Base-by-base conservation (phyloP, 2,329 filamentous ascomycete species). In the Emmonsia crescens region DNA sequence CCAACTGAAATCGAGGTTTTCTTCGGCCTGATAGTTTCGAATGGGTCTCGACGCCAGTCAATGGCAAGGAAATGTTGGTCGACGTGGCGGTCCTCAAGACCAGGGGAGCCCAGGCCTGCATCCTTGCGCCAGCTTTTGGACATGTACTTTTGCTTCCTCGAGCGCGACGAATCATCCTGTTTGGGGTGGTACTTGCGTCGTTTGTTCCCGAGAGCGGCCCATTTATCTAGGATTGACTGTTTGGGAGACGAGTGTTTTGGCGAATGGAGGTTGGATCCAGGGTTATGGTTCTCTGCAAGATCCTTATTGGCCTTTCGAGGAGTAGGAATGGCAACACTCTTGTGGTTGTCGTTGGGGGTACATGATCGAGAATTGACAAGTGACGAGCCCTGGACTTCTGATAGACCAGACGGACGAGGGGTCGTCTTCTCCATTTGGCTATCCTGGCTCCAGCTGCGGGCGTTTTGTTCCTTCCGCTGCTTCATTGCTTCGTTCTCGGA, bases 181-280 rank as follows among this genome's bases (percentile, higher is more conserved):
- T 80, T 78, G 55, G 77, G 75, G 55, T 82, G 81, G 70, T 82
- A 84, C 62, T 85, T 89, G 64, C 91, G 86, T 61, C 93, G 85
- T 69, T 89, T 88, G 72, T 96, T 89, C 65, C 93, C 93, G 57
- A 97, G 81, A 14, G 86, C 89, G 29, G 89, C 85, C 93, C 93
- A 97, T 74, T 96, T 96, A 76, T 96, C 93, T 59, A 89, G 63
- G 36, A 70, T 70, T 8, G 71, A 71, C 33, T 71, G 70, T 64
- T 74, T 64, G 1, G 86, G 82, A 51, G 88, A 83, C n/a, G 85
- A 84, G 68, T 87, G 85, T 62, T 82, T 82, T 61, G 80, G 74
- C 5, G 77, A 72, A n/a, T 72, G 72, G 31, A 69, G 65, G 62
- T 64, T 72, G 61, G 8, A 69, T 67, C 38, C 71, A 63, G 77